A percentile compares a stretch with the other conserved stretches of the same genome.
Conservation (phyloP, 768 basidiomycete genomes). For the Podaxis sp. region DNA sequence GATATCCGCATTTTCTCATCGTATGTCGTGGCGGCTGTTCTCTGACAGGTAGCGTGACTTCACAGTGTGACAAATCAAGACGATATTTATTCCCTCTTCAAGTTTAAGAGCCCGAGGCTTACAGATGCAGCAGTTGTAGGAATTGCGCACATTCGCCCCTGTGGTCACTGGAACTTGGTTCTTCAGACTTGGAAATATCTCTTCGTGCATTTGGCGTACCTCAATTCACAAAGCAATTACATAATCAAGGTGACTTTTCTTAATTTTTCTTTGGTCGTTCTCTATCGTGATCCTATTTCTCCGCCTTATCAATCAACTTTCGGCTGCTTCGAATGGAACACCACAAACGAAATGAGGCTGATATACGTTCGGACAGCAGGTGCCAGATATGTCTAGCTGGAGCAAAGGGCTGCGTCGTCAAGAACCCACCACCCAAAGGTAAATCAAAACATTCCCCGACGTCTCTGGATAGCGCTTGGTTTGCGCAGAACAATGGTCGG, state of each 20-base stretch:
- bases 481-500: no score
- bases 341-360: no score
- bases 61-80: neutral
- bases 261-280: neutral
- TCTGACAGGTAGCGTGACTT: neutral
- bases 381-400: no score
- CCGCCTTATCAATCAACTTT: neutral
- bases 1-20: constrained; percentile 1
- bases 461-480: no score
- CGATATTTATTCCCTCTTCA: neutral
- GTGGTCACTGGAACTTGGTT: no score
- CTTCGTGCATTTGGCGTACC: neutral
- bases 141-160: neutral
- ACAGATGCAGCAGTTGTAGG: neutral
- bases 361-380: no score
- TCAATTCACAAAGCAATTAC: neutral
- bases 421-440: no score
- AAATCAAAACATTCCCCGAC: no score
- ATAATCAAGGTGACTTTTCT: neutral
- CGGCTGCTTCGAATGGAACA: no score
- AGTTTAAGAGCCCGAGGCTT: neutral
- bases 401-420: no score
- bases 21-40: neutral
- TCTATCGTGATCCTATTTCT: neutral
- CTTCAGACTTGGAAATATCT: no score